phyloP scores from a whole-genome alignment of 1,139 yeast species.

The Trichomonascaceae sp. region DNA sequence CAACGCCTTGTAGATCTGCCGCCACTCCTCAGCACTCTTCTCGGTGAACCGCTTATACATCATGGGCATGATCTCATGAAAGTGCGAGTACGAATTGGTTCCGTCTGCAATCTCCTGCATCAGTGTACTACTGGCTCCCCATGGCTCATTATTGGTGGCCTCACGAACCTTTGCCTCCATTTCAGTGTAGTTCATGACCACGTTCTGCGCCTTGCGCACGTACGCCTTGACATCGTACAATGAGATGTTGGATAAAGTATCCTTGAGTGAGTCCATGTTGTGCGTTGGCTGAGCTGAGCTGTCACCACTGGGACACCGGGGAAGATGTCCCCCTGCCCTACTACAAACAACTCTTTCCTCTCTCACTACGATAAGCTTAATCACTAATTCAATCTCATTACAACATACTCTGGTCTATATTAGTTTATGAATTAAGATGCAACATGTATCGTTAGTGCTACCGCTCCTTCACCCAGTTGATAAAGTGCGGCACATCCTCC shows the following conservation, averaged over 20 bases:
- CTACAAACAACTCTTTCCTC: too few species aligned
- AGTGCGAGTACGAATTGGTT: constrained; percentile 58
- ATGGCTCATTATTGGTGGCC: constrained; percentile 96
- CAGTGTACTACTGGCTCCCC: constrained; percentile 93
- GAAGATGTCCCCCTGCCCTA: neutral
- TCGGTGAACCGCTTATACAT: constrained; percentile 64
- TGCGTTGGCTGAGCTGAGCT: too few species aligned
- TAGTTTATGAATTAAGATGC: too few species aligned
- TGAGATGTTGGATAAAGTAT: constrained; percentile 68
- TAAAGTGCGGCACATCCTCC: constrained; percentile 53
- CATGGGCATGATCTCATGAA: constrained; percentile 36
- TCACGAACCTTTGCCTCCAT: constrained; percentile 93
- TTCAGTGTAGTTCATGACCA: constrained; percentile 86
- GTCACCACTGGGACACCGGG: neutral
- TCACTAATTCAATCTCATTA: too few species aligned
- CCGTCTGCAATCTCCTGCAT: constrained; percentile 94
- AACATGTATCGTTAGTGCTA: too few species aligned
- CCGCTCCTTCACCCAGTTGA: constrained; percentile 33
- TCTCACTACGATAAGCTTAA: too few species aligned
- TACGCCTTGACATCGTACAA: constrained; percentile 94
- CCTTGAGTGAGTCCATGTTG: constrained; percentile 59
- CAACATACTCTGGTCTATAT: too few species aligned
- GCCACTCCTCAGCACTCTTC: constrained; percentile 93
- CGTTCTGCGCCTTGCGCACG: constrained; percentile 93
- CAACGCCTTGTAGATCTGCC: constrained; percentile 89